Base-by-base conservation (phyloP, 2,329 filamentous ascomycete genomes). In the Scedosporium dehoogii region DNA sequence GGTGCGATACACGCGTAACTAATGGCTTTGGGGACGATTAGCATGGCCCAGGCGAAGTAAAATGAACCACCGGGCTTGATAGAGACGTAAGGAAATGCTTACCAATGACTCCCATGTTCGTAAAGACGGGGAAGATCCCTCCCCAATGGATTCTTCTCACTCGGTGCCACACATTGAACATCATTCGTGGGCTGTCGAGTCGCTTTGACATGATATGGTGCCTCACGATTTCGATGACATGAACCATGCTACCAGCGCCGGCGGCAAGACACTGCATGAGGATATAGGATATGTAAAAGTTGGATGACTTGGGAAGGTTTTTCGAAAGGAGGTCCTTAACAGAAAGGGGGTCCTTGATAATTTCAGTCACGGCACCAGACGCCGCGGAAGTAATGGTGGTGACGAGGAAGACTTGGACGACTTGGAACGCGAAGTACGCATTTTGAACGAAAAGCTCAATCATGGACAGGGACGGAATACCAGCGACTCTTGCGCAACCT, bases 231-330 rank as follows among this genome's bases (percentile, higher is more conserved):
- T 91, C 91, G 14, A 79, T 76, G 0, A 81, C 72, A 68, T 96
- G 91, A 2, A 96, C 79, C 4, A 97, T 74, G 1, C 89, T 83
- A 57, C 87, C 84, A 0, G 90, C 83, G 3, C 91, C 89, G 65
- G 93, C 86, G 1, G 87, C 88, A 63, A 97, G 74, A 41, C 93
- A 96, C 74, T 97, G 94, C 2, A 99, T 84, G 38, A 97, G 85
- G 67, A 99, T 96, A 76, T 97, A 99, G 0, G 89, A 88, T 33
- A 96, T 86, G 73, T 94, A 96, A 70, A 96, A 92, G 75, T 93
- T 96, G 64, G 90, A 91, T 0, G 89, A 85, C 63, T 82, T 85
- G 14, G 92, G 92, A 7, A 96, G 78, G 64, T 88, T 86, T 14
- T 80, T 70, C 1, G 90, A 86, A 4, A 94, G 78, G 59, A 92